Base-by-base conservation (phyloP, 2,329 filamentous ascomycete species). In the Xylogone sp. region DNA sequence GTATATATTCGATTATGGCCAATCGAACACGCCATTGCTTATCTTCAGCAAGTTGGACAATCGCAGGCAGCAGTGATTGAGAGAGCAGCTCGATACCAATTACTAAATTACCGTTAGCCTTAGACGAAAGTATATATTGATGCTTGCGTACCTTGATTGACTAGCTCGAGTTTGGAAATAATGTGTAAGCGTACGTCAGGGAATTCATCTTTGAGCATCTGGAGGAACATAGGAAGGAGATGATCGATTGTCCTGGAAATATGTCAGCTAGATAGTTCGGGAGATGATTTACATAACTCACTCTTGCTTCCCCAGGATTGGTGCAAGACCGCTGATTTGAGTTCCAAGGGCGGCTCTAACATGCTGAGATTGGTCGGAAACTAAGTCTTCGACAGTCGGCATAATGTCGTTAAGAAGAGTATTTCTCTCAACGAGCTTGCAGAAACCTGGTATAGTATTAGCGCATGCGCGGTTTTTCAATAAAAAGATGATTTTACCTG, bases 191-290 rank as follows among this genome's bases (percentile, higher is more conserved):
- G 88, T 48, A 99, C 94, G 68, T 99, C 94, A 20, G 94, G 94
- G 71, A 97, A 97, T 68, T 99, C 94, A 65, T 99, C 94, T 80
- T 97, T 99, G 64, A 99, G 85, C 94, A 99, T 99, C 70, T 96
- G 90, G 49, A 99, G 80, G 73, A 99, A 97, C 93, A 99, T 99
- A 49, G 94, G 94, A 43, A 99, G 82, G 43, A 99, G 84, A 69
- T 99, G 94, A 62, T 94, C 87, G 60, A 96, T 97, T 24, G 94
- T 99, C 72, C 90, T 94, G 59, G 1, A 45, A 50, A 54, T 48
- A 54, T 65, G 39, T 54, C 39, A 57, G 57, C 46, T 53, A 56
- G 56, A 57, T 49, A 50, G 47, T 49, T 50, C 42, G 42, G 9
- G 19, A 27, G 49, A 42, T 24, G 29, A 10, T 19, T 48, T n/a